Percentiles rank a stretch among this genome's conserved stretches.
phyloP scores from a whole-genome alignment of 768 basidiomycete genomes.

The Naganishia onofrii region DNA sequence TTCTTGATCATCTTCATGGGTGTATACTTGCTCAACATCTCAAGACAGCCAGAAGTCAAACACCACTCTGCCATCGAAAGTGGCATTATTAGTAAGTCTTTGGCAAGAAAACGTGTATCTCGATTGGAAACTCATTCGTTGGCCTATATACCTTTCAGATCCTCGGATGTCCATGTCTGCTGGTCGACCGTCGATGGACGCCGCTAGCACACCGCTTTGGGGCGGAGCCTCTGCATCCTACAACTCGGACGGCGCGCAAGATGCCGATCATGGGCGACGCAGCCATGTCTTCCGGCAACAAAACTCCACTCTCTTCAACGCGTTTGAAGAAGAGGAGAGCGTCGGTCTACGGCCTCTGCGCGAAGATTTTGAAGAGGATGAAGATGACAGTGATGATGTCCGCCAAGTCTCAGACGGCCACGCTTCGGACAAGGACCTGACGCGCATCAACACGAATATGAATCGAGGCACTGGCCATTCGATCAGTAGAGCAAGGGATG shows the following conservation, averaged over 20 bases:
- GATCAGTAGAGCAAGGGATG: conserved; percentile 8
- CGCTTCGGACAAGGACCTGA: conserved; percentile 21
- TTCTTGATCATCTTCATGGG: conserved; percentile 93
- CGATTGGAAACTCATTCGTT: neutral
- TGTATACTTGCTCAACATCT: conserved; percentile 58
- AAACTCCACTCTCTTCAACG: conserved; percentile 67
- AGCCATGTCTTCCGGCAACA: conserved; percentile 67
- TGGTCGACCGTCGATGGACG: conserved; percentile 74
- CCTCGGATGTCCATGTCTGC: conserved; percentile 77
- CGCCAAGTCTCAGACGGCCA: conserved; percentile 29
- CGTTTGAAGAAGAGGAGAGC: conserved; percentile 63
- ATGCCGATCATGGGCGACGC: conserved; percentile 63
- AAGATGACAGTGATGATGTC: conserved; percentile 60
- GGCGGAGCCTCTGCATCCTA: conserved; percentile 36
- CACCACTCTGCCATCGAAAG: conserved; percentile 47
- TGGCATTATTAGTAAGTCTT: conserved; percentile 51
- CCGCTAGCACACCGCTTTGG: conserved; percentile 38
- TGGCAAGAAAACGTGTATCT: neutral
- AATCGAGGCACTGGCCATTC: conserved; percentile 11
- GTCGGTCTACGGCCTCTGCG: conserved; percentile 64
- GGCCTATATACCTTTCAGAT: conserved; percentile 47
- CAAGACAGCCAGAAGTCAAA: conserved; percentile 48
- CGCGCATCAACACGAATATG: conserved; percentile 23
- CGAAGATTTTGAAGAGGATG: conserved; percentile 57
- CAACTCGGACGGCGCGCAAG: conserved; percentile 50